phyloP scores from a whole-genome alignment of 345 rosid species.

The Nasturtium officinale region DNA sequence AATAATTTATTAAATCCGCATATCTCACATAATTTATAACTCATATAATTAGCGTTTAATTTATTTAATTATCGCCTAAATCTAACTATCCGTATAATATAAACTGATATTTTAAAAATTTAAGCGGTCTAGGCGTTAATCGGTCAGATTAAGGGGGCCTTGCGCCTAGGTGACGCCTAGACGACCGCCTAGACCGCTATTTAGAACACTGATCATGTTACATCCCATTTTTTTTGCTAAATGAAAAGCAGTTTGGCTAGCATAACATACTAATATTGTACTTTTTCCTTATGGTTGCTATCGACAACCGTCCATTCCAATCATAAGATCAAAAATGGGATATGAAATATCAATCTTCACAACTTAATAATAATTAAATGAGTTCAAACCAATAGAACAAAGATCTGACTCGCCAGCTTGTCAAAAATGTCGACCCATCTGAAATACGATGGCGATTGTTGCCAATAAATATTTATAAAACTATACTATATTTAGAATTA shows the following conservation, averaged over 20 bases:
- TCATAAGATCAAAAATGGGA: neutral
- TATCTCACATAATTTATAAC: too few relatives aligned
- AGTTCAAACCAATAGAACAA: neutral
- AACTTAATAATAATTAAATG: neutral
- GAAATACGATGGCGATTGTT: neutral
- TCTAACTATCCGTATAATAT: too few relatives aligned
- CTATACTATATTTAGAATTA: neutral
- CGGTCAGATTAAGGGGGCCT: too few relatives aligned
- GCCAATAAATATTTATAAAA: neutral
- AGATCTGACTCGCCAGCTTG: neutral
- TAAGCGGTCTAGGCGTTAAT: too few relatives aligned
- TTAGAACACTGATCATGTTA: neutral
- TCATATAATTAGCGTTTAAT: too few relatives aligned
- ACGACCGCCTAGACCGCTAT: too few relatives aligned
- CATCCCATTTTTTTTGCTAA: neutral
- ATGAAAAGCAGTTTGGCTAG: neutral
- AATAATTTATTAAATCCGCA: too few relatives aligned
- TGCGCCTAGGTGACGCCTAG: too few relatives aligned
- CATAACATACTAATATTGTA: neutral
- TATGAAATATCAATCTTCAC: neutral
- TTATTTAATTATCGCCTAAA: too few relatives aligned
- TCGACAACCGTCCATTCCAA: neutral
- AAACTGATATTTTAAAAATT: too few relatives aligned
- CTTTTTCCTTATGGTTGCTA: neutral
- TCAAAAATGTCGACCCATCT: constrained; percentile 5